Evolutionary conservation across 225 moss, liverwort and hornwort genomes (phyloP), one percentile per base, ranked within the genome.

Genomic region (Rhytidiadelphus loreus): DNA sequence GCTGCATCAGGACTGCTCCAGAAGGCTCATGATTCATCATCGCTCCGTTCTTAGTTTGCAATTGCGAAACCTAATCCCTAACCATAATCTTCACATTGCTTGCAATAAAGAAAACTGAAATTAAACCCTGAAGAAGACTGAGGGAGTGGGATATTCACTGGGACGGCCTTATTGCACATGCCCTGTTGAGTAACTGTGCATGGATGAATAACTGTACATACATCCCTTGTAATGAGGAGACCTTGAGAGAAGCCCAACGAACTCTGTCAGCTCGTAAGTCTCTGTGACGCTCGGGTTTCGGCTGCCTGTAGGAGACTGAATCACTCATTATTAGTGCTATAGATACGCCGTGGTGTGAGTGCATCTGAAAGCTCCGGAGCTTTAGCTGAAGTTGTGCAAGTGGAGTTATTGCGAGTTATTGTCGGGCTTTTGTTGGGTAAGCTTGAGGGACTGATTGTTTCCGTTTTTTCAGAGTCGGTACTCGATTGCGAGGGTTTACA

Each of bases 1-100:
- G 96, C 93, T 96, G 94, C 89, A 96, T 90, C 91, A 95, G 61
- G 75, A 93, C 86, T 59, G 77, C 87, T 32, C 59, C 86, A 74
- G 86, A 80, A 55, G 70, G 80, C 75, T 77, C 79, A 64, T 73
- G 58, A 30, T 53, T 80, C 86, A 11, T 33, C 53, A 44, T 33
- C 88, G 77, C 55, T 59, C 48, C 50, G 29, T 78, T 87, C 81
- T 41, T 48, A 69, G 35, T 50, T 83, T 29, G 70, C 88, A 44
- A 63, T 26, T 43, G 21, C 22, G 8, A 74, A 90, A 48, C 74
- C 64, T 77, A 82, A 87, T 1, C 24, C 55, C 12, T 77, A 77
- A 25, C 62, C 76, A 50, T 50, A 63, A 52, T 44, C 39, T 30
- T 82, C 63, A 62, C 82, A 82, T 81, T 50, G 61, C 62, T 58